phyloP scores from a whole-genome alignment of 1,284 basidiomycete genomes.

The Malassezia globosa region DNA sequence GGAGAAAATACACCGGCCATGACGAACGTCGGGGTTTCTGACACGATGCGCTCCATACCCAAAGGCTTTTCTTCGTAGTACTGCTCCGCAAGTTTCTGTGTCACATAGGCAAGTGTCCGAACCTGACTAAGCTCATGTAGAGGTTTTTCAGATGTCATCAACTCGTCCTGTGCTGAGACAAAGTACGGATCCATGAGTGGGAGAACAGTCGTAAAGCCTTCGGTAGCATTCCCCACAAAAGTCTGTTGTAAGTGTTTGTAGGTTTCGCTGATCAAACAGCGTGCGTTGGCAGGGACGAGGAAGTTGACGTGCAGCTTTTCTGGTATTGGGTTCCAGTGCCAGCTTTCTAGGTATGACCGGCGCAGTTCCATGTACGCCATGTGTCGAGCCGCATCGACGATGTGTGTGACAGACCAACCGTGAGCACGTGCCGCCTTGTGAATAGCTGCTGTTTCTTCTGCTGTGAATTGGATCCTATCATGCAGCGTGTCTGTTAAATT shows the following conservation, averaged over 20 bases:
- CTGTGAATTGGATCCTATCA: background rate
- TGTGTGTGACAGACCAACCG: constrained; percentile 13
- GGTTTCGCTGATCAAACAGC: background rate
- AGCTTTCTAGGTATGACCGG: constrained; percentile 10
- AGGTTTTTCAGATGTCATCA: background rate
- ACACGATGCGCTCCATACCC: background rate
- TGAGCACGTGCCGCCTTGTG: constrained; percentile 1
- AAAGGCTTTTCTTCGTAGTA: background rate
- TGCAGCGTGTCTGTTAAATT: constrained; percentile 1
- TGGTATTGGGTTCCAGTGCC: background rate
- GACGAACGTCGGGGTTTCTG: background rate
- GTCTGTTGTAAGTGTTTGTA: background rate
- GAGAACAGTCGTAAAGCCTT: constrained; percentile 8
- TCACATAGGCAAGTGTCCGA: constrained; percentile 1
- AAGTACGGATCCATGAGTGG: constrained; percentile 13
- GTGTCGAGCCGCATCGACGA: constrained; percentile 17
- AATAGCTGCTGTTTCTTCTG: constrained; percentile 8
- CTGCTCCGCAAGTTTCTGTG: constrained; percentile 2
- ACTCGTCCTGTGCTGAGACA: constrained; percentile 4
- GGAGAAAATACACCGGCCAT: constrained; percentile 2
- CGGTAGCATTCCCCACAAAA: constrained; percentile 7
- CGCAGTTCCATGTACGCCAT: constrained; percentile 17
- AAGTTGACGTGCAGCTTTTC: constrained; percentile 13
- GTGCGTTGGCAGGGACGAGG: constrained; percentile 11
- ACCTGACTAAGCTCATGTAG: constrained; percentile 13